Base-by-base conservation (phyloP, 805 yeast genomes). In the Hanseniaspora hatyaiensis region DNA sequence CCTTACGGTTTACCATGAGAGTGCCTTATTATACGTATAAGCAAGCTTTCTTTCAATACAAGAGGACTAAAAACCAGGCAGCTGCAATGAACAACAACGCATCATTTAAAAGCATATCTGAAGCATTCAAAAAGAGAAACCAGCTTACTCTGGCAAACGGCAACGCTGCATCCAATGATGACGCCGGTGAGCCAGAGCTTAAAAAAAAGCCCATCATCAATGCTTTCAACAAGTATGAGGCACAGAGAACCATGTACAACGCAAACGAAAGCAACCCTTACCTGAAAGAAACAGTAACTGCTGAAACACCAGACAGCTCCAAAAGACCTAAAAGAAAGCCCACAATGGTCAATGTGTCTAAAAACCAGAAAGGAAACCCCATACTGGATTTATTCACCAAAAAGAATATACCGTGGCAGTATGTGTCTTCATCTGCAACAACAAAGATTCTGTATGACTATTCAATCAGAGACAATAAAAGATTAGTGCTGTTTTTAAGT, bases 291-390 rank as follows among this genome's bases (percentile, higher is more conserved):
- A 9, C 16, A 23, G 23, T 24, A 3, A 12, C 8, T 16, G 3
- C 46, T 16, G n/a, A 12, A 15, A 37, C 6, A n/a, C n/a, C n/a
- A n/a, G n/a, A n/a, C n/a, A n/a, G n/a, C n/a, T n/a, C n/a, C n/a
- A n/a, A 13, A 24, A 20, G 16, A 8, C 9, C 42, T 9, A 23
- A 34, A 24, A 11, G 47, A 4, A 62, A 58, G 16, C 62, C 73
- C 2, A 68, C 79, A 0, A 70, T 73, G 34, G 83, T 82, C 4
- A 73, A 78, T 34, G 49, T 45, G 6, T 45, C 49, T 6, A 73
- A 75, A 33, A 70, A 80, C 0, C 92, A 83, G 58, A 75, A 72
- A 41, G 88, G 84, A 1, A 83, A 83, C 57, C 89, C 89, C 5
- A 59, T 82, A 34, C 62, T 83, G 6, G 71, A 71, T 39, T 66